These are phyloP conservation scores for Pseudogymnoascus sp. DNA, from an alignment of 2,329 filamentous ascomycete genomes.

Conservation along the genomic window DNA sequence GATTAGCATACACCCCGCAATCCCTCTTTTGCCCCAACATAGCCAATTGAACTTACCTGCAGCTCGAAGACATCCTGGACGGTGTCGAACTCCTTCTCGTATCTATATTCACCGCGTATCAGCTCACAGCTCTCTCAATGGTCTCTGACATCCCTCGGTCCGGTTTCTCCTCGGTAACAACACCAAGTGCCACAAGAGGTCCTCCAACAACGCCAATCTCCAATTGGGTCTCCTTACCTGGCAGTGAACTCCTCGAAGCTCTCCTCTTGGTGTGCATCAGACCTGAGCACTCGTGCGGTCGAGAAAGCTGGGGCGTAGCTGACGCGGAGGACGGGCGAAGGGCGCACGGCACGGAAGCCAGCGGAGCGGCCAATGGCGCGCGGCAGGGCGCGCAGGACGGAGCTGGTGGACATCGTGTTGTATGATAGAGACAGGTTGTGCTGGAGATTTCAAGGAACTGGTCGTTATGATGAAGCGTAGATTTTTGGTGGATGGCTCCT, in stretches of 20 bases:
- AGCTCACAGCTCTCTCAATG: conserved; percentile 5
- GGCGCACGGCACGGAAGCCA: conserved; percentile 2
- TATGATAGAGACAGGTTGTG: conserved; percentile 5
- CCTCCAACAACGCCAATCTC: conserved; percentile 15
- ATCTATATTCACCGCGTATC: conserved; percentile 48
- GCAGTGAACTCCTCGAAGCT: conserved; percentile 98
- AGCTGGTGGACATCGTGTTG: conserved; percentile 9
- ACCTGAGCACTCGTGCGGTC: conserved; percentile 40
- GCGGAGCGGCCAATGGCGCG: conserved; percentile 9
- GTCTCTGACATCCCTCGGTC: background rate
- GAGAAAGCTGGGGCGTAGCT: conserved; percentile 8
- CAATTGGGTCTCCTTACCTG: conserved; percentile 56
- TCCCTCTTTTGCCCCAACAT: background rate
- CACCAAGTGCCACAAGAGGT: conserved; percentile 10
- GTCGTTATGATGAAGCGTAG: conserved; percentile 4
- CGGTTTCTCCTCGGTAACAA: background rate
- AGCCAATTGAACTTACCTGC: conserved; percentile 58
- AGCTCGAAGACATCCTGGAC: conserved; percentile 99
- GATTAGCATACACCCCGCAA: conserved; percentile 16
- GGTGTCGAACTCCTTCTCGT: conserved; percentile 97
- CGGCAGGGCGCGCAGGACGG: conserved; percentile 5
- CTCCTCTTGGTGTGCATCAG: conserved; percentile 66
- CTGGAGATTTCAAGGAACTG: conserved; percentile 1
- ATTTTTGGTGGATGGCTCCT: conserved; percentile 9
- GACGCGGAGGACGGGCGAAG: background rate